Evolutionary conservation across 1,284 basidiomycete genomes (phyloP).

Genomic region (Sporisorium reilianum): DNA sequence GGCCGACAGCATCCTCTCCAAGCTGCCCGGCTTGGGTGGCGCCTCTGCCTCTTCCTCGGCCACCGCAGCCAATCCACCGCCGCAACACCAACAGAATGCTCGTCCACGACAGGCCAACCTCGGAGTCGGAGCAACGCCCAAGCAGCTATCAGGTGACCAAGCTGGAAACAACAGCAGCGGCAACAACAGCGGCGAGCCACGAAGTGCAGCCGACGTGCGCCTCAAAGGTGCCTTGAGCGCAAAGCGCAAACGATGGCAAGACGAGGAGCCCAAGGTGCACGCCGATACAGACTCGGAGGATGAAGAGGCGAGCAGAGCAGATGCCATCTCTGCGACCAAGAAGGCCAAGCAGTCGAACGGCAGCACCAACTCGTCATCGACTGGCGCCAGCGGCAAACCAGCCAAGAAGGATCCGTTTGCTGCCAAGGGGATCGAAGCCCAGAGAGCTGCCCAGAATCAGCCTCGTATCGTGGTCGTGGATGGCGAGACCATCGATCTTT

Average conservation of each 20-base stretch:
- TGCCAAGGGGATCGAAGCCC: conserved; percentile 34
- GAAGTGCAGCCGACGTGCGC: conserved; percentile 45
- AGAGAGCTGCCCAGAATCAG: conserved; percentile 37
- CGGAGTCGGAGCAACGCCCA: conserved; percentile 57
- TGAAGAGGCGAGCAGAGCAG: conserved; percentile 31
- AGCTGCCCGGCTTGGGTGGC: conserved; percentile 33
- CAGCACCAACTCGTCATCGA: not conserved
- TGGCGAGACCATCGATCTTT: conserved; percentile 32
- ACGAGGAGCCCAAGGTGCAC: conserved; percentile 8
- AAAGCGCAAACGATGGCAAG: conserved; percentile 48
- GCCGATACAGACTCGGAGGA: conserved; percentile 32
- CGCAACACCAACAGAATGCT: conserved; percentile 1
- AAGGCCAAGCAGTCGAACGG: conserved; percentile 25
- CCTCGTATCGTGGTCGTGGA: conserved; percentile 28
- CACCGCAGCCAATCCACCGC: not conserved
- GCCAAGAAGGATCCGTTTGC: conserved; percentile 45
- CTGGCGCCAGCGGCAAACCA: conserved; percentile 14
- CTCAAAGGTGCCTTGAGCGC: conserved; percentile 49
- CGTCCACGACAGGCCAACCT: conserved; percentile 53
- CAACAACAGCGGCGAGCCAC: conserved; percentile 12
- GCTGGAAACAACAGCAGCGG: not conserved
- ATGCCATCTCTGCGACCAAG: conserved; percentile 26
- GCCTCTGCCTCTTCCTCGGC: conserved; percentile 15
- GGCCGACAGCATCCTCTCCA: conserved; percentile 59
- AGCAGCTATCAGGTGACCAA: not conserved